Percentiles rank a stretch among this genome's conserved stretches.
These are phyloP conservation scores for Myrica gale DNA, from an alignment of 306 rosid species.

Conservation along the genomic window DNA sequence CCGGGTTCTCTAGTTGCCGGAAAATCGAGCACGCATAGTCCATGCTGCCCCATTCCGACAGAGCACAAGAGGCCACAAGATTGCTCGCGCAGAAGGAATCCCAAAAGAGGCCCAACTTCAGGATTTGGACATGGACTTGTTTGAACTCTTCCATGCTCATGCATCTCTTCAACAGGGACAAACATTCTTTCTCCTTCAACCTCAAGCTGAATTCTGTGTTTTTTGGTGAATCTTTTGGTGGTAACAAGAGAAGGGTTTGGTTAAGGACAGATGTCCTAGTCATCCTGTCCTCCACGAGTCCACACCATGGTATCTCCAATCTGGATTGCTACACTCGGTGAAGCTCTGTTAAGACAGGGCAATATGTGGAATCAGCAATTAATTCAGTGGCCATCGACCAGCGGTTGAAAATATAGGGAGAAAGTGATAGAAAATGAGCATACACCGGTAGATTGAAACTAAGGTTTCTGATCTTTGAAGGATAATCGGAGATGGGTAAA, in stretches of 20 bases:
- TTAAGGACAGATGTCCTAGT: constrained; percentile 74
- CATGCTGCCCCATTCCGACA: constrained; percentile 82
- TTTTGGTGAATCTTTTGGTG: constrained; percentile 42
- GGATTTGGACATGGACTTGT: constrained; percentile 65
- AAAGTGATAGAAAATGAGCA: constrained; percentile 35
- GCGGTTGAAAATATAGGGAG: constrained; percentile 8
- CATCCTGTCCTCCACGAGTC: constrained; percentile 42
- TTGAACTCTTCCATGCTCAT: constrained; percentile 61
- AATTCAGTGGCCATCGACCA: constrained; percentile 16
- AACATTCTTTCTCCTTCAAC: constrained; percentile 56
- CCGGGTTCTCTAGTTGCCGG: constrained; percentile 59
- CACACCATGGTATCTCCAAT: constrained; percentile 44
- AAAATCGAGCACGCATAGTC: constrained; percentile 87
- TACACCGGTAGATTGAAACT: not conserved
- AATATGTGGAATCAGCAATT: constrained; percentile 17
- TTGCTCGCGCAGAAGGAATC: constrained; percentile 67
- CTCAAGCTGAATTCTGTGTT: constrained; percentile 43
- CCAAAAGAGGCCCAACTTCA: constrained; percentile 56
- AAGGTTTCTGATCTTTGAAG: constrained; percentile 14
- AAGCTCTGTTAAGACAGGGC: constrained; percentile 20
- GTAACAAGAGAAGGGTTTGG: constrained; percentile 48
- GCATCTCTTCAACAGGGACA: constrained; percentile 61
- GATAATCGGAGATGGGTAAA: constrained; percentile 7
- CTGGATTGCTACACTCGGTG: not conserved
- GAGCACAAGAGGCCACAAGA: constrained; percentile 68